A percentile compares a stretch with the other conserved stretches of the same genome.
Evolutionary conservation across 768 basidiomycete species (phyloP).

Genomic region (Phaffia tasmanica): DNA sequence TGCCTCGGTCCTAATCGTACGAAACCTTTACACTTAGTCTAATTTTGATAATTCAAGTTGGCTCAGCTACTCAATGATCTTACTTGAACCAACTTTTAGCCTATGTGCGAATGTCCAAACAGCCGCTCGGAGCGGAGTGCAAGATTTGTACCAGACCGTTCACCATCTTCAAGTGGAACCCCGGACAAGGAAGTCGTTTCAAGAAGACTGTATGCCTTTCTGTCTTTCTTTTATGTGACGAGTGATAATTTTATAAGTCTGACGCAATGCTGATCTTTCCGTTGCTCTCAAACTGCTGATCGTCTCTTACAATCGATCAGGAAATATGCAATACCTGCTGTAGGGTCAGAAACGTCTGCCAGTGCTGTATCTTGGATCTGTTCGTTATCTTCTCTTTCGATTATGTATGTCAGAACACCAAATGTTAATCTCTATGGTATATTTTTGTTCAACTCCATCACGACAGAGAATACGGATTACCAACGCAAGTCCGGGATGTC

Average conservation of each 20-base stretch:
- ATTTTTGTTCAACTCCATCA: no score
- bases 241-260: conserved; percentile 72
- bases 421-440: not conserved
- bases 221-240: not conserved
- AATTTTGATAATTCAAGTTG: not conserved
- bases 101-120: conserved; percentile 52
- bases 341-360: conserved; percentile 80
- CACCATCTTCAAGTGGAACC: conserved; percentile 92
- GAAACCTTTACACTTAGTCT: conserved; percentile 29
- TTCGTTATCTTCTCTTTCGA: conserved; percentile 24
- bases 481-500: conserved; percentile 93
- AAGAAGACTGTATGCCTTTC: conserved; percentile 58
- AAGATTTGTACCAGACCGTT: conserved; percentile 95
- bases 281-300: conserved; percentile 45
- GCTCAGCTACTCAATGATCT: conserved; percentile 1
- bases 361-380: conserved; percentile 91
- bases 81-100: conserved; percentile 41
- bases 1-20: conserved; percentile 88
- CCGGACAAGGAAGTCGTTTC: conserved; percentile 80
- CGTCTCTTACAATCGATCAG: conserved; percentile 15
- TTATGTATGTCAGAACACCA: not conserved
- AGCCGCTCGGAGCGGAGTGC: conserved; percentile 89
- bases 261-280: not conserved
- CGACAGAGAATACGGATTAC: conserved; percentile 71
- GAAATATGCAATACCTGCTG: conserved; percentile 23